Percentiles rank a stretch among this genome's conserved stretches.
phyloP scores from a whole-genome alignment of 192 early-diverging fungal genomes.

The Chytriomyces sp. region DNA sequence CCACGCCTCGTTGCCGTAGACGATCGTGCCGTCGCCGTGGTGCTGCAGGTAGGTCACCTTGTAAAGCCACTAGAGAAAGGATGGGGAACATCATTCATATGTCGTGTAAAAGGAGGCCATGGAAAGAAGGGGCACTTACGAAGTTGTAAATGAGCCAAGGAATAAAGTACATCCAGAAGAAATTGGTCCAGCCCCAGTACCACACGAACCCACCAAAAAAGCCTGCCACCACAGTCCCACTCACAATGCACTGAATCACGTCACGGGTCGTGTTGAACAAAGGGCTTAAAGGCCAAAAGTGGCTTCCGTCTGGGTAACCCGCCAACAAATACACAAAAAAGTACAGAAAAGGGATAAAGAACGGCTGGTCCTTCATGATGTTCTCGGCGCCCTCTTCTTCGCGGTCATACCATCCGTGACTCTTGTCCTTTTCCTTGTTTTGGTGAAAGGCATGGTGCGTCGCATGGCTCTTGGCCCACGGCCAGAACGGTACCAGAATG shows the following conservation, averaged over 20 bases:
- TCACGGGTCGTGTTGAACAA: constrained; percentile 38
- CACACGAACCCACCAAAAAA: constrained; percentile 27
- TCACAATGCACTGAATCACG: constrained; percentile 35
- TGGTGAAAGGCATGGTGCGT: constrained; percentile 48
- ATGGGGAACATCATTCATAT: not conserved
- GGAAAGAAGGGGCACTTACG: constrained; percentile 20
- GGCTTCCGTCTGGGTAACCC: constrained; percentile 40
- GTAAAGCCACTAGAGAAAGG: constrained; percentile 44
- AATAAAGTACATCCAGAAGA: constrained; percentile 32
- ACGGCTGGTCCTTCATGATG: constrained; percentile 38
- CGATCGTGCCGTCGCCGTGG: constrained; percentile 33
- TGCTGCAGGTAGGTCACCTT: constrained; percentile 51
- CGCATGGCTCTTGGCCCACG: constrained; percentile 48
- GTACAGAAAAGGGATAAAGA: constrained; percentile 43
- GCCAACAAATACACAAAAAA: constrained; percentile 36
- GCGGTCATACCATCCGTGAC: constrained; percentile 36
- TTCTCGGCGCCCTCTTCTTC: constrained; percentile 37
- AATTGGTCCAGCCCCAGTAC: constrained; percentile 25
- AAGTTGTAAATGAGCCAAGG: constrained; percentile 51
- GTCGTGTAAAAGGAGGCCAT: not conserved
- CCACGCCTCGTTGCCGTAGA: constrained; percentile 41
- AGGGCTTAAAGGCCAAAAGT: constrained; percentile 37
- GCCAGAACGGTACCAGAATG: constrained; percentile 49
- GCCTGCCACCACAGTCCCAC: constrained; percentile 23
- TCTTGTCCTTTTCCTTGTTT: constrained; percentile 49